Conservation (phyloP, 2,329 filamentous ascomycete genomes). For the Metarhizium anisopliae region DNA sequence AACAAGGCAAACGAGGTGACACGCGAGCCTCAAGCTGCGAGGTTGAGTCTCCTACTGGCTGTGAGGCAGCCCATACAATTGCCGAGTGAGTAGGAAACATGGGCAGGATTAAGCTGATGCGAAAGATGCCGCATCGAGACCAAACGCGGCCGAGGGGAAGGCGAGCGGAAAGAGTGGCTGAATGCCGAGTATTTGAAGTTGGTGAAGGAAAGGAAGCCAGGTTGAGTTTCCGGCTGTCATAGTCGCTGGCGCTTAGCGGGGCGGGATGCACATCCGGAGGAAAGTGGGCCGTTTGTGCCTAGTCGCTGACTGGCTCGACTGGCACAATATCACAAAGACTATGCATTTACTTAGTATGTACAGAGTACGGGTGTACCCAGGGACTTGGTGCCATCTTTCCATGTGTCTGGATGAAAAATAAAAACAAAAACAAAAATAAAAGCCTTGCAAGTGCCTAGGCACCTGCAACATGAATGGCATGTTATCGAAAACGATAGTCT, state of each 20-base stretch:
- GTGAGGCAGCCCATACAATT: background rate
- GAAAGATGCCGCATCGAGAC: background rate
- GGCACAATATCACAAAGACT: background rate
- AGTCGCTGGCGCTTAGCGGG: conserved; percentile 1
- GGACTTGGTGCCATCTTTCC: too few relatives aligned
- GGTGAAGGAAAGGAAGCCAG: background rate
- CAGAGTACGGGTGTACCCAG: too few relatives aligned
- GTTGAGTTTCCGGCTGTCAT: background rate
- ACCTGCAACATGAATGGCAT: too few relatives aligned
- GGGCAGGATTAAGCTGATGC: too few relatives aligned
- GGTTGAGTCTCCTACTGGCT: background rate
- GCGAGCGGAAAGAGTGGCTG: background rate
- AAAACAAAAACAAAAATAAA: too few relatives aligned
- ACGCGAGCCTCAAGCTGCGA: background rate
- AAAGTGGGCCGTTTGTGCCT: background rate
- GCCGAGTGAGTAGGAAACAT: background rate
- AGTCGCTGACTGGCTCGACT: background rate
- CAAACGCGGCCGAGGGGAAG: background rate
- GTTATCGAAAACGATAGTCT: too few relatives aligned
- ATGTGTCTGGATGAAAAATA: too few relatives aligned
- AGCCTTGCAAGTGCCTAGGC: too few relatives aligned
- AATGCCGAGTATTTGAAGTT: background rate
- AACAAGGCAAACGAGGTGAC: background rate
- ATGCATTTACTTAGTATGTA: too few relatives aligned
- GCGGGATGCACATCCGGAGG: conserved; percentile 2